phyloP scores from a whole-genome alignment of 345 rosid genomes.

The Camelina hispida region DNA sequence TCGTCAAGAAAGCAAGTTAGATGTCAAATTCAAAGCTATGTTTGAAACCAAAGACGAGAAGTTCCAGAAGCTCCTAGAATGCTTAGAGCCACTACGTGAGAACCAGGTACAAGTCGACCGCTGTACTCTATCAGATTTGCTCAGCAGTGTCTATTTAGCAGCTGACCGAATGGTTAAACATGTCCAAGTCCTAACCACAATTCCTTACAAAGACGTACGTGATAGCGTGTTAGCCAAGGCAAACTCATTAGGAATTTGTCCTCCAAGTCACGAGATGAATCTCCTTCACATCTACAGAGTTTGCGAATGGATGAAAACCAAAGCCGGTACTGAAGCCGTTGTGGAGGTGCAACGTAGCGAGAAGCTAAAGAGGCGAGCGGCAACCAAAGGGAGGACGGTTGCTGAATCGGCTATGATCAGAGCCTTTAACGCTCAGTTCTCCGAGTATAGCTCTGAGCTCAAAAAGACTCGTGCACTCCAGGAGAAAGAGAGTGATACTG shows the following conservation, averaged over 20 bases:
- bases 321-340: conserved; percentile 20
- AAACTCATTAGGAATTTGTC: conserved; percentile 17
- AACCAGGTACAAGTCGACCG: conserved; percentile 2
- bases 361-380: conserved; percentile 22
- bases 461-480: background rate
- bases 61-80: background rate
- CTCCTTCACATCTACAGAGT: conserved; percentile 15
- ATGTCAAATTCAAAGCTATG: conserved; percentile 11
- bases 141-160: background rate
- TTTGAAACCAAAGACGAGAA: conserved; percentile 1
- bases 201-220: conserved; percentile 28
- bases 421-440: conserved; percentile 21
- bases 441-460: conserved; percentile 16
- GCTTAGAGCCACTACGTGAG: conserved; percentile 10
- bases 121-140: background rate
- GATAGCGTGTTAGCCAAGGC: conserved; percentile 24
- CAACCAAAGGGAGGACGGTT: conserved; percentile 7
- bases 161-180: conserved; percentile 5
- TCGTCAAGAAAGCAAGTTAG: conserved; percentile 9
- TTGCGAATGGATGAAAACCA: conserved; percentile 30
- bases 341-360: conserved; percentile 17
- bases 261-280: conserved; percentile 13
- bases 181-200: conserved; percentile 29
- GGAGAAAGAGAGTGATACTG: background rate
- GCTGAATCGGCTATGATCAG: conserved; percentile 27